Conservation (phyloP, 176 grass and related monocot genomes). For the Cenchrus americanus region DNA sequence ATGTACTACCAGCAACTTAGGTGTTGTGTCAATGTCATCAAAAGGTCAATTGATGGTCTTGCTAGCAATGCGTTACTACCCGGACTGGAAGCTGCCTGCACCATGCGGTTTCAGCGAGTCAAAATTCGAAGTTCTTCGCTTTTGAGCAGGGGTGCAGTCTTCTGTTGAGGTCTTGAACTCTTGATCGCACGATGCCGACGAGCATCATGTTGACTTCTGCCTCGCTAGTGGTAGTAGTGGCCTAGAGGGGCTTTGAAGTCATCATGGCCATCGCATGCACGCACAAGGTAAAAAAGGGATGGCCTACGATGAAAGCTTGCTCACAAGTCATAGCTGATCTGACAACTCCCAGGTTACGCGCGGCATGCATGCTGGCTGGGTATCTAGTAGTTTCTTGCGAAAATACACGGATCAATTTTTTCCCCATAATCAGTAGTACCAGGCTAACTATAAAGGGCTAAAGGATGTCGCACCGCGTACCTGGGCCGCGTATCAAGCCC, state of each 20-base stretch:
- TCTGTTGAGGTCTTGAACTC: no score
- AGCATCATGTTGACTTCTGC: slow-evolving; percentile 15
- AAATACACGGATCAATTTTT: no score
- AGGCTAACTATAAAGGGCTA: no score
- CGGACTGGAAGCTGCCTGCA: no score
- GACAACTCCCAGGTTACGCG: background rate
- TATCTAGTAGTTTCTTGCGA: no score
- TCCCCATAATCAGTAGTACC: no score
- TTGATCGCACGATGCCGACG: background rate
- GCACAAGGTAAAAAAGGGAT: slow-evolving; percentile 25
- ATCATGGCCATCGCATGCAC: slow-evolving; percentile 11
- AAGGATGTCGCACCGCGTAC: no score
- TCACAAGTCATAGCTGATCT: background rate
- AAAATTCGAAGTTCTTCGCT: no score
- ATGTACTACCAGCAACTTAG: background rate
- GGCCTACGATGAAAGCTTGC: slow-evolving; percentile 8
- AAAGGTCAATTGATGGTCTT: background rate
- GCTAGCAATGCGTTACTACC: background rate
- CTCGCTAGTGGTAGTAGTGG: background rate
- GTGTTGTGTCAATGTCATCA: background rate
- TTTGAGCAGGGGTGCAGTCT: no score
- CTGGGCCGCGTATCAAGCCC: no score
- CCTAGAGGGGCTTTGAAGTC: background rate
- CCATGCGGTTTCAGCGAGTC: no score
- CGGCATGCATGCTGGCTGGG: background rate